Evolutionary conservation across 1,284 basidiomycete species (phyloP), one percentile per base, ranked within the genome.

Genomic region (Ganoderma lucidum): DNA sequence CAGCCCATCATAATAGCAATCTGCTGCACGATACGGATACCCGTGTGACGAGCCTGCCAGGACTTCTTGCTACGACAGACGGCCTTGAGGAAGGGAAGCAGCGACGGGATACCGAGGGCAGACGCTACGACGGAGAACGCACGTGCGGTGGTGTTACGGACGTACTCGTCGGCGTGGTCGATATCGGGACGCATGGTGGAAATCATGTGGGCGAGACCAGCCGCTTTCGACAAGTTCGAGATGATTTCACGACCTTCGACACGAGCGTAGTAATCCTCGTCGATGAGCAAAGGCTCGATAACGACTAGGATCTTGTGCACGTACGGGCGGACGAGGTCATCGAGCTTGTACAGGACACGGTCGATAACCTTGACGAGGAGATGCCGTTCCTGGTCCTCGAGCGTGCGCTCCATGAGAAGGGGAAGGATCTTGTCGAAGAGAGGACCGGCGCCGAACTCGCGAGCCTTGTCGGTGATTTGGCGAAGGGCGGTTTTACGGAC

Each of bases 1-100:
- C 97, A 99, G 28, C 98, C 97, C 96, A 99, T 99, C 96, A 99
- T 98, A 79, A 99, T 98, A 28, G 98, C 97, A 70, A 99, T 99
- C 81, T 99, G 98, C 83, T 99, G 98, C 28, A 99, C 96, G 75
- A 99, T 99, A 78, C 97, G 96, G 77, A 99, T 99, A 83, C 98
- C 97, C 1, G 98, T 99, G 81, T 99, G 98, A 71, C 97, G 92
- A 14, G 98, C 98, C 81, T 99, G 98, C 98, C 98, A 99, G 23
- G 96, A 99, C 84, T 99, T 99, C 83, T 99, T 99, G 68, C 96
- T 97, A 68, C 96, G 93, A 84, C 97, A 99, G 64, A 99, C 97
- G 56, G 97, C 98, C 82, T 97, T 97, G 69, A 99, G 86, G 90
- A 99, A 99, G 45, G 98, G 98, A 19, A 99, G 91, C 35, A 99